Percentiles rank a stretch among this genome's conserved stretches.
phyloP scores from a whole-genome alignment of 2,329 filamentous ascomycete genomes.

The Microsporum canis region DNA sequence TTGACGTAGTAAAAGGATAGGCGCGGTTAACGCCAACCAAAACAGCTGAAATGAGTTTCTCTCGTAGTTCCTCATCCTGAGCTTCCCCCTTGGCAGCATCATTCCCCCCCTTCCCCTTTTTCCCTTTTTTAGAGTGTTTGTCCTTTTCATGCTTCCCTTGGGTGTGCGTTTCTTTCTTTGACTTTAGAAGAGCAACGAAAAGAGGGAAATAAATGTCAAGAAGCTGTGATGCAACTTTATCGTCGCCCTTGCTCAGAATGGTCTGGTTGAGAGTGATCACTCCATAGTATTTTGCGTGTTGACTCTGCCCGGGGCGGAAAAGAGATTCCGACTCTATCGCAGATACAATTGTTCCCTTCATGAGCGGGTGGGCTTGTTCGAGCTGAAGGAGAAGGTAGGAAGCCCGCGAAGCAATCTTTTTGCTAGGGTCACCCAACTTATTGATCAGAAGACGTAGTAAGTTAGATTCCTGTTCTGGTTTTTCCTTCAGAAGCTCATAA shows the following conservation, averaged over 20 bases:
- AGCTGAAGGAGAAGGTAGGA: conserved; percentile 91
- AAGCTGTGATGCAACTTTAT: conserved; percentile 65
- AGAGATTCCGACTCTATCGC: conserved; percentile 79
- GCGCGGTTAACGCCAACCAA: conserved; percentile 92
- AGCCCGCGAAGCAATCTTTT: conserved; percentile 86
- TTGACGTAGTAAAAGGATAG: conserved; percentile 78
- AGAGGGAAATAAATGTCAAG: conserved; percentile 86
- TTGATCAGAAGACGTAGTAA: conserved; percentile 83
- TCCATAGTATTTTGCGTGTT: conserved; percentile 87
- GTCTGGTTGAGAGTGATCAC: conserved; percentile 97
- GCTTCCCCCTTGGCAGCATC: conserved; percentile 23
- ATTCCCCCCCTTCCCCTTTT: conserved; percentile 36
- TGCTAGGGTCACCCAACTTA: conserved; percentile 89
- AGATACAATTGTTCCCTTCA: conserved; percentile 81
- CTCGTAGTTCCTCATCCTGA: conserved; percentile 58
- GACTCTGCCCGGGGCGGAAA: conserved; percentile 73
- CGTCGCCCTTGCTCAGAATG: conserved; percentile 74
- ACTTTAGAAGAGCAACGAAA: conserved; percentile 73
- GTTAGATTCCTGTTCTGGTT: conserved; percentile 95
- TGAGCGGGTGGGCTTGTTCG: conserved; percentile 75
- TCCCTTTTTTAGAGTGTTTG: conserved; percentile 17
- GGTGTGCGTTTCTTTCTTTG: conserved; percentile 32
- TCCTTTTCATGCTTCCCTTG: conserved; percentile 19
- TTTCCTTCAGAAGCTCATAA: conserved; percentile 82
- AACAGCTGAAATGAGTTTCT: conserved; percentile 86